Evolutionary conservation across 2,329 filamentous ascomycete genomes (phyloP), one percentile per base, ranked within the genome.

Genomic region (Aureobasidium sp.): DNA sequence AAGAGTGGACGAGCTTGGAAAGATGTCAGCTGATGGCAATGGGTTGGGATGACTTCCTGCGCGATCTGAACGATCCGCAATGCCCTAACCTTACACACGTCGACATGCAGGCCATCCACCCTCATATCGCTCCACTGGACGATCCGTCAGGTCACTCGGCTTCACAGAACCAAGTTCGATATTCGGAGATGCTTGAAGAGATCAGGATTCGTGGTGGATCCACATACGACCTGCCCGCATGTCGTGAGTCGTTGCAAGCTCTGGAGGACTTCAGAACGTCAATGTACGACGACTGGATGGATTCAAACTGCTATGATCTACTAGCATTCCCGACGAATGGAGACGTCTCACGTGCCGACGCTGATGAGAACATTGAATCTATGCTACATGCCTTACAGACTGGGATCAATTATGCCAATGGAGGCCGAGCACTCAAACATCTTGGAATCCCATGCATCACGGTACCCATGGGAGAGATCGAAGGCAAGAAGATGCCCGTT

Each of bases 371-470:
- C 55, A 64, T 66, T n/a, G 64, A 64, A n/a, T 69, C 67, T 31
- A 66, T 76, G 14, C 62, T 67, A 11, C 72, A 78, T 62, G 77
- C 77, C 4, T 73, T 78, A 62, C 74, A 72, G 31, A 82, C 84
- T 52, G 82, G 82, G 0, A 76, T 84, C 5, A 77, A 76, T 44
- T 84, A 83, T 63, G 78, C 76, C 0, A 82, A 84, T 61, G 81
- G 82, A 0, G 83, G 83, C 57, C 72, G 80, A 1, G 79, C 78
- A 0, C 71, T 85, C 1, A 73, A 81, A 12, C 82, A 84, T 60
- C 71, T 84, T 2, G 82, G 82, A 0, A 75, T 84, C 0, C 82
- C 82, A 0, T 81, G 79, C 0, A 75, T 84, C n/a, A 1, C 80
- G 76, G 79, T 83, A 0, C 77, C 81, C 0, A 84, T 84, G 82